Evolutionary conservation across 2,329 filamentous ascomycete species (phyloP).

Genomic region (Clonostachys byssicola): DNA sequence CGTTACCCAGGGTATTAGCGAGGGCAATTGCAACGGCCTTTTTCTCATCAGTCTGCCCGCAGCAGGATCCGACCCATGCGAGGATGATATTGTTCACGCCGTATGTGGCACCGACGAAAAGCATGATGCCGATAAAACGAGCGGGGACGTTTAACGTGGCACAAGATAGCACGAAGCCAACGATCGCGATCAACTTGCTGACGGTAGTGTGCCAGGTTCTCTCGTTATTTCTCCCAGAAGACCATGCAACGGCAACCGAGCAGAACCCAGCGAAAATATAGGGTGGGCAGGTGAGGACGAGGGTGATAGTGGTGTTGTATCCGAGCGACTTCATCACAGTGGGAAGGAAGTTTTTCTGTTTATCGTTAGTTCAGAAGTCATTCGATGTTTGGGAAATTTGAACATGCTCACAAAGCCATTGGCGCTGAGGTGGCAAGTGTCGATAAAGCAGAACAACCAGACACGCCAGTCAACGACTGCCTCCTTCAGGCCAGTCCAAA

Average conservation of each 20-base stretch:
- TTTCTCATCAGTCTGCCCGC: slow-evolving; percentile 34
- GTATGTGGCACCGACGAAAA: slow-evolving; percentile 21
- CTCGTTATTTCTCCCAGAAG: slow-evolving; percentile 33
- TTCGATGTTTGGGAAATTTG: slow-evolving; percentile 27
- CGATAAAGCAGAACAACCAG: slow-evolving; percentile 40
- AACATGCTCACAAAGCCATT: slow-evolving; percentile 31
- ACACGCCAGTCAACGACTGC: slow-evolving; percentile 35
- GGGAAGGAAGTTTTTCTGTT: slow-evolving; percentile 8
- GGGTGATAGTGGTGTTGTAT: slow-evolving; percentile 32
- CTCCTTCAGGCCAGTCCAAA: slow-evolving; percentile 31
- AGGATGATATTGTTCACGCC: slow-evolving; percentile 31
- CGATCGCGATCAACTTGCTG: slow-evolving; percentile 25
- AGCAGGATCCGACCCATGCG: slow-evolving; percentile 29
- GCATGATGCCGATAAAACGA: slow-evolving; percentile 17
- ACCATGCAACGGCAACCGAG: slow-evolving; percentile 27
- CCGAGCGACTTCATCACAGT: slow-evolving; percentile 21
- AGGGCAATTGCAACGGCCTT: slow-evolving; percentile 30
- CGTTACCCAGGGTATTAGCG: slow-evolving; percentile 31
- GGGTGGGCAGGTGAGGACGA: slow-evolving; percentile 37
- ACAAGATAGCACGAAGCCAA: slow-evolving; percentile 26
- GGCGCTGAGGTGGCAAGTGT: slow-evolving; percentile 40
- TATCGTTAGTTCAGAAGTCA: no score
- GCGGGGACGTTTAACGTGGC: slow-evolving; percentile 16
- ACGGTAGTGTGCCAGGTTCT: slow-evolving; percentile 21
- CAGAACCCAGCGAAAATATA: slow-evolving; percentile 31